These are phyloP conservation scores for Sarocladiaceae sp. DNA, from an alignment of 2,329 filamentous ascomycete species.

Conservation along the genomic window DNA sequence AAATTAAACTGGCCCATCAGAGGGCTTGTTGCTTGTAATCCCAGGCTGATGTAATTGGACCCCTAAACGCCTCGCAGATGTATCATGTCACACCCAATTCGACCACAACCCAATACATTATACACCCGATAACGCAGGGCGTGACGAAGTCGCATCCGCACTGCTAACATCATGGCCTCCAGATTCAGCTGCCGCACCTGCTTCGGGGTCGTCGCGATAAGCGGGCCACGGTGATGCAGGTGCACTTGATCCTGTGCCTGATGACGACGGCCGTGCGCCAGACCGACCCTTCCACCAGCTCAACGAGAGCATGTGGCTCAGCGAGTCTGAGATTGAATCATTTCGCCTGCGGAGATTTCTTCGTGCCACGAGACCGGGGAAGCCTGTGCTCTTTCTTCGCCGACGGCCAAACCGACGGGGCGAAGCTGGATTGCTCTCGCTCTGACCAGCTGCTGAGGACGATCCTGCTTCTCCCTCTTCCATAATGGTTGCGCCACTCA, in stretches of 20 bases:
- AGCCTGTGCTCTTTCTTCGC: slow-evolving; percentile 56
- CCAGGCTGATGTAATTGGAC: not conserved
- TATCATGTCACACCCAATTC: not conserved
- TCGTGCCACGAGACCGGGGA: slow-evolving; percentile 56
- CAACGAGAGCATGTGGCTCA: slow-evolving; percentile 49
- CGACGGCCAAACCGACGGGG: slow-evolving; percentile 32
- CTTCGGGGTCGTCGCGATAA: slow-evolving; percentile 19
- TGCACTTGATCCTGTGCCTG: slow-evolving; percentile 10
- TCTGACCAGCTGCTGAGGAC: slow-evolving; percentile 21
- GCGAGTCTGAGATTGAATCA: slow-evolving; percentile 42
- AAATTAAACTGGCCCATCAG: not conserved
- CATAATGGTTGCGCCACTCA: slow-evolving; percentile 21
- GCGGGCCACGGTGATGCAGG: slow-evolving; percentile 9
- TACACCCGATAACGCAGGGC: slow-evolving; percentile 27
- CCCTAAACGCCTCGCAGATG: slow-evolving; percentile 7
- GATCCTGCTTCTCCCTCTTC: not conserved
- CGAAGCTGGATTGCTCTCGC: slow-evolving; percentile 24
- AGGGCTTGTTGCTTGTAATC: not conserved
- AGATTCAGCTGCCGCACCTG: slow-evolving; percentile 10
- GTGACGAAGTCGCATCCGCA: slow-evolving; percentile 7
- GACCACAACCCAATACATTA: slow-evolving; percentile 18
- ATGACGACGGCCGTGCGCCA: slow-evolving; percentile 14
- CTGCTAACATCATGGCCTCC: slow-evolving; percentile 3
- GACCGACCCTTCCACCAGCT: slow-evolving; percentile 45
- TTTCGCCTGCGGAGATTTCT: slow-evolving; percentile 34